phyloP scores from a whole-genome alignment of 345 rosid genomes.

The Geranium brycei region DNA sequence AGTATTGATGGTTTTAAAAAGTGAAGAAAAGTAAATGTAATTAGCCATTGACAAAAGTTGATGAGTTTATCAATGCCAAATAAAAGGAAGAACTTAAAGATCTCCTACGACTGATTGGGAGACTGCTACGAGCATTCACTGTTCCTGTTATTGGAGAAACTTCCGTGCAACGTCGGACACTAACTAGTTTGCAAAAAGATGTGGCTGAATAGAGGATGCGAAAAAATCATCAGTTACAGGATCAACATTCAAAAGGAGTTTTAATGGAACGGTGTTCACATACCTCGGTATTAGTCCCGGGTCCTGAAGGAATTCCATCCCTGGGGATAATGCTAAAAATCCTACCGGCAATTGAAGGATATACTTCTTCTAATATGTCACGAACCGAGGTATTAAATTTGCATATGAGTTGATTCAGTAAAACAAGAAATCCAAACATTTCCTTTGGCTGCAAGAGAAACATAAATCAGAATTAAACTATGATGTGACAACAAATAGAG shows the following conservation, averaged over 20 bases:
- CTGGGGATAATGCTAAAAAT: constrained; percentile 44
- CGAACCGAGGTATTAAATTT: constrained; percentile 56
- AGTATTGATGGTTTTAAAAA: no score
- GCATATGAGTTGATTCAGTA: constrained; percentile 89
- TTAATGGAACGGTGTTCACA: not conserved
- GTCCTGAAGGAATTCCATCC: constrained; percentile 46
- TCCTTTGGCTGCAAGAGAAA: constrained; percentile 70
- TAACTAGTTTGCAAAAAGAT: no score
- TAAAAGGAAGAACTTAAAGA: no score
- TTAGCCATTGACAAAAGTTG: no score
- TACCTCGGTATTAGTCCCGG: constrained; percentile 75
- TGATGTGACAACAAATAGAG: not conserved
- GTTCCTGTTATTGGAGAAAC: no score
- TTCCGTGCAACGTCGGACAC: no score
- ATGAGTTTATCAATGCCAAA: no score
- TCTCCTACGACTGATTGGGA: no score
- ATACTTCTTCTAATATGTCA: constrained; percentile 76
- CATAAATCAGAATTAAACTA: constrained; percentile 18
- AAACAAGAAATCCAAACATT: constrained; percentile 59
- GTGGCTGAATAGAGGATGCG: no score
- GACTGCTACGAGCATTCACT: no score
- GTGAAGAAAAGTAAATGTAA: no score
- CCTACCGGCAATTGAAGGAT: constrained; percentile 72
- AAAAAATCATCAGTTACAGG: not conserved
- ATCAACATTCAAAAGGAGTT: constrained; percentile 6